phyloP scores from a whole-genome alignment of 441 rosid genomes.

The Rhodomyrtus psidioides region DNA sequence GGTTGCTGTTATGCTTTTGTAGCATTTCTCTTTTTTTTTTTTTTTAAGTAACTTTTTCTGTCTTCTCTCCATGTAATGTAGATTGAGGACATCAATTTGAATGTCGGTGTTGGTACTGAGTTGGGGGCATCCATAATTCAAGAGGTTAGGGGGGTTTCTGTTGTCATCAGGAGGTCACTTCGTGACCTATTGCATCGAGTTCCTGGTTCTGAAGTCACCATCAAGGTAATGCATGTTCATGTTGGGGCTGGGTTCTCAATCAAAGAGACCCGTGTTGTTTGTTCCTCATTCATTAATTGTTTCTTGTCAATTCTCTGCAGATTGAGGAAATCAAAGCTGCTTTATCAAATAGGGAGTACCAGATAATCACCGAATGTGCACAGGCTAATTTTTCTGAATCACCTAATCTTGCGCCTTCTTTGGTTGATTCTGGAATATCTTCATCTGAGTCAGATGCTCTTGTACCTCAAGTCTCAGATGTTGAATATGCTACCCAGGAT shows the following conservation, averaged over 20 bases:
- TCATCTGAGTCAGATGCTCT: conserved; percentile 39
- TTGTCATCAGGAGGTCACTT: conserved; percentile 75
- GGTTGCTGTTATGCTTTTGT: neutral
- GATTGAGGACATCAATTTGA: conserved; percentile 95
- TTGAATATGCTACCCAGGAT: conserved; percentile 24
- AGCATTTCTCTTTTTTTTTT: too few relatives aligned
- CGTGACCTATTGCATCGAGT: conserved; percentile 87
- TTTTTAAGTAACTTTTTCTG: neutral
- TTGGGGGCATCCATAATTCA: conserved; percentile 90
- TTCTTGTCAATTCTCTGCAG: conserved; percentile 41
- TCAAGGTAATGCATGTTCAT: conserved; percentile 47
- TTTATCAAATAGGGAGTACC: conserved; percentile 82
- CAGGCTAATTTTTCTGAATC: conserved; percentile 80
- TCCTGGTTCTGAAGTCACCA: conserved; percentile 65
- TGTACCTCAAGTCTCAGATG: conserved; percentile 30
- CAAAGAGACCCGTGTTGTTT: conserved; percentile 2
- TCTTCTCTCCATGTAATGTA: conserved; percentile 7
- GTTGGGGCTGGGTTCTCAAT: neutral
- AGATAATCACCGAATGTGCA: conserved; percentile 90
- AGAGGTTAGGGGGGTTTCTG: conserved; percentile 90
- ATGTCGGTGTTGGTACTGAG: conserved; percentile 77
- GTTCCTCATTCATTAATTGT: neutral
- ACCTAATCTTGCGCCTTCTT: conserved; percentile 57
- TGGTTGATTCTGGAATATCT: conserved; percentile 36
- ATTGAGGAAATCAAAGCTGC: conserved; percentile 81